These are phyloP conservation scores for Phanerodontia chrysosporium DNA, from an alignment of 768 basidiomycete genomes.

Conservation along the genomic window DNA sequence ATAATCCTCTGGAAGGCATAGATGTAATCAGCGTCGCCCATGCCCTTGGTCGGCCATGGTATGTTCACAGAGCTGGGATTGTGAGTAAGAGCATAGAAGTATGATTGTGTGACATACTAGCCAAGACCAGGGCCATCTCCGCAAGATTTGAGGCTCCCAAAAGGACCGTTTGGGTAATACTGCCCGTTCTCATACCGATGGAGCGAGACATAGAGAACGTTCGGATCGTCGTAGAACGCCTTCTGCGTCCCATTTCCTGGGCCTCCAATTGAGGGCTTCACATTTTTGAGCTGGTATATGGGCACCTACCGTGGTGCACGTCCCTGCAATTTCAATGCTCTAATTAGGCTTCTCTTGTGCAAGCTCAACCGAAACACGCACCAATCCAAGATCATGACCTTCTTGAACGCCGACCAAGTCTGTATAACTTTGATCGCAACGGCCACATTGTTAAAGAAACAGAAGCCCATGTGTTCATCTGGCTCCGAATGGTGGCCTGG, in stretches of 20 bases:
- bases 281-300: not conserved
- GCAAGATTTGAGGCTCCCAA: conserved; percentile 81
- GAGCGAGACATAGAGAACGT: conserved; percentile 88
- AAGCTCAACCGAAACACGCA: conserved; percentile 33
- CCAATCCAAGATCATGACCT: conserved; percentile 94
- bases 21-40: conserved; percentile 94
- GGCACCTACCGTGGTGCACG: conserved; percentile 79
- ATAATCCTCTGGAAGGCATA: conserved; percentile 94
- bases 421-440: conserved; percentile 85
- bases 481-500: conserved; percentile 99
- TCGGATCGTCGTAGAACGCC: conserved; percentile 91
- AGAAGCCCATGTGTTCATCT: conserved; percentile 98
- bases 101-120: conserved; percentile 52
- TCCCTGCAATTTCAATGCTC: conserved; percentile 52
- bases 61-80: conserved; percentile 95
- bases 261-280: not conserved
- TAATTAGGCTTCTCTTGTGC: not conserved
- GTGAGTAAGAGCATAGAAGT: not conserved
- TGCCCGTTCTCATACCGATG: conserved; percentile 91
- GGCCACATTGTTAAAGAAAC: conserved; percentile 98
- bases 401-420: conserved; percentile 63
- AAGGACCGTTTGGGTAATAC: conserved; percentile 92
- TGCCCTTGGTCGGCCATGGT: conserved; percentile 86
- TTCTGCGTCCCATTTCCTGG: conserved; percentile 95
- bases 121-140: conserved; percentile 84